A percentile compares a stretch with the other conserved stretches of the same genome.
Evolutionary conservation across 768 basidiomycete genomes (phyloP).

Genomic region (Xanthoconium stramineum): DNA sequence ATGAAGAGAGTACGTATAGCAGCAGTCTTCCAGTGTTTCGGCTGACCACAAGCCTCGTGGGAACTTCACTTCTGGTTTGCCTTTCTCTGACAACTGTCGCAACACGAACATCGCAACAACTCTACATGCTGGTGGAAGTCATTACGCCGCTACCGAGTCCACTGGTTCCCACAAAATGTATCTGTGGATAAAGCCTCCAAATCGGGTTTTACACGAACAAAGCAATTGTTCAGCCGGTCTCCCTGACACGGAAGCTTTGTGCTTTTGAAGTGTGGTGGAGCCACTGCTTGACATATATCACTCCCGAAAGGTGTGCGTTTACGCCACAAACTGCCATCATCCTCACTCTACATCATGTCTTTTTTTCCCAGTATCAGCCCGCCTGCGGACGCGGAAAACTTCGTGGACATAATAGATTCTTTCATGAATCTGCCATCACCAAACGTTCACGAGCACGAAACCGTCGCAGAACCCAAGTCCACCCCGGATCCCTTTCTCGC

Average conservation of each 20-base stretch:
- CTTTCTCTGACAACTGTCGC: too few relatives aligned
- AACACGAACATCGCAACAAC: too few relatives aligned
- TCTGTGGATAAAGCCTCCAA: neutral
- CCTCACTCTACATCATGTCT: conserved; percentile 9
- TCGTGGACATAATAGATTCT: neutral
- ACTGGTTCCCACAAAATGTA: too few relatives aligned
- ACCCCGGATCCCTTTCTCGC: neutral
- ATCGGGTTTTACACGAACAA: conserved; percentile 11
- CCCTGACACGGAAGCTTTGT: conserved; percentile 15
- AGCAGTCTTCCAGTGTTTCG: too few relatives aligned
- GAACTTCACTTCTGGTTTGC: too few relatives aligned
- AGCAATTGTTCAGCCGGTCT: neutral
- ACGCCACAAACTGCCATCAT: neutral
- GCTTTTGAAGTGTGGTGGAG: conserved; percentile 2
- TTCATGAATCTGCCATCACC: neutral
- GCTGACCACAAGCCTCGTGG: too few relatives aligned
- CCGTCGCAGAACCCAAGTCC: neutral
- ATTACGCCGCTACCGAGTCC: too few relatives aligned
- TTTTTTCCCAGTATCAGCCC: neutral
- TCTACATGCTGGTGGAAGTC: too few relatives aligned
- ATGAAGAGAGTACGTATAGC: too few relatives aligned
- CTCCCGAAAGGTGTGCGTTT: neutral
- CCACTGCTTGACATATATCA: conserved; percentile 7
- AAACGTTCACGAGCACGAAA: neutral
- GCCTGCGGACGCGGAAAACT: neutral